Percentiles rank a stretch among this genome's conserved stretches.
Evolutionary conservation across 192 early-diverging fungal species (phyloP).

Genomic region (Coemansia sp.): DNA sequence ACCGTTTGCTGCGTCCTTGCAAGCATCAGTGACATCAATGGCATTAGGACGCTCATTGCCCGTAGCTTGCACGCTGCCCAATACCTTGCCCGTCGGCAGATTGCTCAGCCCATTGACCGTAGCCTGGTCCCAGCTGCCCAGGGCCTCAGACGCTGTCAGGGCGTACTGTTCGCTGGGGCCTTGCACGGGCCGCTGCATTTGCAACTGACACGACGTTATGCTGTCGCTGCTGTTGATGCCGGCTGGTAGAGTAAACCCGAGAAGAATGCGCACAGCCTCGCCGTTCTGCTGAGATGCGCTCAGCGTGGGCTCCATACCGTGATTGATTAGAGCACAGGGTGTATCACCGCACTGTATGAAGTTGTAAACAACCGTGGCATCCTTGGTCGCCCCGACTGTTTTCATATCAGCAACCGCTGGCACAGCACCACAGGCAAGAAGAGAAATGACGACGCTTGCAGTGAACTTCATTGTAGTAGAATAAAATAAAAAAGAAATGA

Average conservation of each 20-base stretch:
- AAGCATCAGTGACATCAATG: conserved; percentile 27
- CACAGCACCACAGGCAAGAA: not conserved
- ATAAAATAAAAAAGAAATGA: not conserved
- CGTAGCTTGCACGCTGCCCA: conserved; percentile 14
- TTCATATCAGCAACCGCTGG: not conserved
- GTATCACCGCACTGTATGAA: conserved; percentile 17
- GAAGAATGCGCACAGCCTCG: conserved; percentile 16
- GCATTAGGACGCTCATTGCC: conserved; percentile 11
- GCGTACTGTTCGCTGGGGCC: conserved; percentile 9
- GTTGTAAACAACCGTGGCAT: conserved; percentile 22
- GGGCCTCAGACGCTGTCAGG: conserved; percentile 13
- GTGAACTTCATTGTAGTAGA: not conserved
- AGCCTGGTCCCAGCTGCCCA: conserved; percentile 15
- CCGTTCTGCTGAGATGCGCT: conserved; percentile 14
- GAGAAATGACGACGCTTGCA: not conserved
- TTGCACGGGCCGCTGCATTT: conserved; percentile 21
- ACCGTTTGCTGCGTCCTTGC: conserved; percentile 6
- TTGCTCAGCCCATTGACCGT: conserved; percentile 15
- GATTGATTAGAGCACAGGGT: conserved; percentile 19
- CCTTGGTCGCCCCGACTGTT: conserved; percentile 17
- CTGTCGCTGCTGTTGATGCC: conserved; percentile 9
- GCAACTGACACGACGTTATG: conserved; percentile 22
- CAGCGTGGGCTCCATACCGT: conserved; percentile 27
- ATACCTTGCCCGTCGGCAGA: conserved; percentile 8
- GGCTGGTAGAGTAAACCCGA: conserved; percentile 15